A percentile compares a stretch with the other conserved stretches of the same genome.
These are phyloP conservation scores for Pythium grandisporangium DNA, from an alignment of 352 stramenopile species.

Conservation along the genomic window DNA sequence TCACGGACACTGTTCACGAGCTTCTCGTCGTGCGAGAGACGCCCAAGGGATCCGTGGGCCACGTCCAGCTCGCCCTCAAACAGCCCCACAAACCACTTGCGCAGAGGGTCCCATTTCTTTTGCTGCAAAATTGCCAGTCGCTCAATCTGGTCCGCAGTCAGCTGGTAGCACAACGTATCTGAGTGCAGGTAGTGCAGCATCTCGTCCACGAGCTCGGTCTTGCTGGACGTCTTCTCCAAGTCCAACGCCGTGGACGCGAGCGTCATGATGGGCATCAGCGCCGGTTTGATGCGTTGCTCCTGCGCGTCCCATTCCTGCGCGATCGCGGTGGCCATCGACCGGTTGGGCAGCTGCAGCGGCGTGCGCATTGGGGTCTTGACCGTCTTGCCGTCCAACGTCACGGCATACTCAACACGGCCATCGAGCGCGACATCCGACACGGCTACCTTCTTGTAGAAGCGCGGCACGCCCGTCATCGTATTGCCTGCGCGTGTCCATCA, in stretches of 20 bases:
- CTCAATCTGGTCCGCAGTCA: slow-evolving; percentile 72
- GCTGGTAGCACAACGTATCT: slow-evolving; percentile 85
- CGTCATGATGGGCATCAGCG: slow-evolving; percentile 86
- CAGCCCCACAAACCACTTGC: slow-evolving; percentile 71
- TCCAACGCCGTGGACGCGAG: slow-evolving; percentile 76
- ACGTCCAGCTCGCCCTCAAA: slow-evolving; percentile 78
- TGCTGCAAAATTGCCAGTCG: slow-evolving; percentile 73
- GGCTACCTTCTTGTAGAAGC: slow-evolving; percentile 79
- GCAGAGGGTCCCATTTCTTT: slow-evolving; percentile 80
- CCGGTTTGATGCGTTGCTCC: slow-evolving; percentile 54
- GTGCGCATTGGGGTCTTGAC: slow-evolving; percentile 69
- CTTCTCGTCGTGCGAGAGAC: slow-evolving; percentile 46
- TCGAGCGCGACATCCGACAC: slow-evolving; percentile 39
- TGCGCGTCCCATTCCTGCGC: slow-evolving; percentile 84
- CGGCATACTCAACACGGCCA: slow-evolving; percentile 23
- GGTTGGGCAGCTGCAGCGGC: slow-evolving; percentile 48
- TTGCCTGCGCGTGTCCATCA: slow-evolving; percentile 23
- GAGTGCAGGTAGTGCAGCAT: slow-evolving; percentile 85
- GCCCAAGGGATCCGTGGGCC: slow-evolving; percentile 67
- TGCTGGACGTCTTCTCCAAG: slow-evolving; percentile 42
- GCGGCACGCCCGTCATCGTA: slow-evolving; percentile 68
- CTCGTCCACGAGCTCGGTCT: slow-evolving; percentile 51
- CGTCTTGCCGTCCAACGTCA: slow-evolving; percentile 77
- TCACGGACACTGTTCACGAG: slow-evolving; percentile 53
- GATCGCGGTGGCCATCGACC: slow-evolving; percentile 58